A percentile compares a stretch with the other conserved stretches of the same genome.
phyloP scores from a whole-genome alignment of 768 basidiomycete genomes.

The Collybia sordida region DNA sequence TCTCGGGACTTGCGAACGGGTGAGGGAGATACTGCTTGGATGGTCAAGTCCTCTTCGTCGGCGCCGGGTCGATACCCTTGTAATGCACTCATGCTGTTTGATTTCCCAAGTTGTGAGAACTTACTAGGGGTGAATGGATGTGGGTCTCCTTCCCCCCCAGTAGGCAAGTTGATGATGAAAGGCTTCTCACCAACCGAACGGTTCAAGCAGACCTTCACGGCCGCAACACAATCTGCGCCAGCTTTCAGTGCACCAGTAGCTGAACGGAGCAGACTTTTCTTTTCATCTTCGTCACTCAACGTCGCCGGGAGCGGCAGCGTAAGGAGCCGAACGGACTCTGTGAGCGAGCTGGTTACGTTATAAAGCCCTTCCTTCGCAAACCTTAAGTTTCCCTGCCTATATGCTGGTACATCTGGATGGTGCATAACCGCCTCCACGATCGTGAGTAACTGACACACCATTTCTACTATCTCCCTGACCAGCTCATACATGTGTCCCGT shows the following conservation, averaged over 20 bases:
- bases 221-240: constrained; percentile 84
- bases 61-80: constrained; percentile 35
- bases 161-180: constrained; percentile 66
- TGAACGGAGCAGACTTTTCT: constrained; percentile 71
- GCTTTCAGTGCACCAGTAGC: constrained; percentile 87
- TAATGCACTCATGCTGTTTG: constrained; percentile 34
- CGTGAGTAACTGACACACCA: constrained; percentile 87
- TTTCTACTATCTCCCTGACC: constrained; percentile 91
- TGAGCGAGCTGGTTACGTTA: constrained; percentile 80
- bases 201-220: constrained; percentile 80
- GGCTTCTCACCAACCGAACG: constrained; percentile 60
- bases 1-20: constrained; percentile 31
- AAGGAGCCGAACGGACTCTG: constrained; percentile 82
- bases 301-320: constrained; percentile 48
- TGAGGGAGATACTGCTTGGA: constrained; percentile 46
- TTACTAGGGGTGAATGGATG: constrained; percentile 47
- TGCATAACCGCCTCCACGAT: constrained; percentile 88
- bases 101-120: constrained; percentile 37
- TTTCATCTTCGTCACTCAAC: constrained; percentile 80
- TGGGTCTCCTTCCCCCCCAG: constrained; percentile 41
- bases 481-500: constrained; percentile 94
- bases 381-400: constrained; percentile 65
- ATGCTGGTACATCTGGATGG: constrained; percentile 65
- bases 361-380: constrained; percentile 81
- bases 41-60: constrained; percentile 54